phyloP scores from a whole-genome alignment of 2,329 filamentous ascomycete genomes.

The Aspergillus pseudotamarii region DNA sequence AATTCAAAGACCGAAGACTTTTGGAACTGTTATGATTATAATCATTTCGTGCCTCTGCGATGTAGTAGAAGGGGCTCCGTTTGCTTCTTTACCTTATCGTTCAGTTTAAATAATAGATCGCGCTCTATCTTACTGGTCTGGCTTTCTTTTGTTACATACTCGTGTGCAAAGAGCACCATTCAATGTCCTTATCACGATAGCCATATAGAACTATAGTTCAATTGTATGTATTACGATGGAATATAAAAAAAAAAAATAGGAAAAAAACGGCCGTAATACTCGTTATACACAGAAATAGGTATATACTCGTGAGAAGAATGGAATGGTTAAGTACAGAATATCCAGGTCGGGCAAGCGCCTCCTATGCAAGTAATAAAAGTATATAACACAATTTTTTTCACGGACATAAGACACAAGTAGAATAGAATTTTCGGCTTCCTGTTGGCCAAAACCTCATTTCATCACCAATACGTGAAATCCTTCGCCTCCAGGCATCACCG shows the following conservation, averaged over 20 bases:
- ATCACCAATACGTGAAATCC: background rate
- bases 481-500: conserved; percentile 5
- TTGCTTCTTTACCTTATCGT: background rate
- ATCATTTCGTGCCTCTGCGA: background rate
- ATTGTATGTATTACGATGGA: background rate
- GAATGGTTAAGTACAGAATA: conserved; percentile 5
- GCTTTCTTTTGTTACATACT: background rate
- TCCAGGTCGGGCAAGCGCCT: background rate
- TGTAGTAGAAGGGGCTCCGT: background rate
- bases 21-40: background rate
- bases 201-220: background rate
- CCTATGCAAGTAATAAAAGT: conserved; percentile 7
- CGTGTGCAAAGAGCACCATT: background rate
- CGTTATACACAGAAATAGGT: conserved; percentile 7
- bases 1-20: conserved; percentile 8
- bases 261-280: background rate
- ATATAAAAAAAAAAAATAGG: no score
- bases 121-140: background rate
- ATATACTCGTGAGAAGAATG: conserved; percentile 8
- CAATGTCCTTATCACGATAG: background rate
- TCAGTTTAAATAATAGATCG: conserved; percentile 2
- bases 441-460: background rate
- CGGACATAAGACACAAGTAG: conserved; percentile 12
- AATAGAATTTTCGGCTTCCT: conserved; percentile 9
- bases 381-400: conserved; percentile 15